Evolutionary conservation across 208 protist genomes (phyloP).

Genomic region (Acanthamoeba triangularis): DNA sequence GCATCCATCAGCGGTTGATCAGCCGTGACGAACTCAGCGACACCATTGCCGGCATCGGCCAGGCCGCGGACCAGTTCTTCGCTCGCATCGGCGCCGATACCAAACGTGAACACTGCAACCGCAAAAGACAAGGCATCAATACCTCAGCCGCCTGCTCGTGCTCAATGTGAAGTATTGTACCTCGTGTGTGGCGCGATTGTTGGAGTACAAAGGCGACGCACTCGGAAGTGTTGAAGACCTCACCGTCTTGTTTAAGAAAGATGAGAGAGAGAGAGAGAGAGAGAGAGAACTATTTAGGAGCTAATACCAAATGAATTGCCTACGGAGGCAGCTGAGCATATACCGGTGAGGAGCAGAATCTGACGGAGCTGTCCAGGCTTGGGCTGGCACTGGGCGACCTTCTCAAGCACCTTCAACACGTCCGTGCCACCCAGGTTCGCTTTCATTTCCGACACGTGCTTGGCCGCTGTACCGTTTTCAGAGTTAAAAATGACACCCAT

Average conservation of each 20-base stretch:
- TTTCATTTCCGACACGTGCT: slow-evolving; percentile 6
- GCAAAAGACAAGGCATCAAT: no score
- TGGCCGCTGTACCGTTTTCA: background rate
- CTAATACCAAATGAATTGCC: no score
- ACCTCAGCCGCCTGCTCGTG: no score
- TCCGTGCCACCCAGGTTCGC: slow-evolving; percentile 72
- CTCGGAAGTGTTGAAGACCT: slow-evolving; percentile 41
- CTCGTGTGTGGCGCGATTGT: slow-evolving; percentile 52
- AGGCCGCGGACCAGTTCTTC: slow-evolving; percentile 45
- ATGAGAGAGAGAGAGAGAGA: background rate
- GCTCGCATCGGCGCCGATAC: slow-evolving; percentile 57
- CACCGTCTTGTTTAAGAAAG: background rate
- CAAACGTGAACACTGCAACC: slow-evolving; percentile 68
- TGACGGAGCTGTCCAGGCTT: slow-evolving; percentile 56
- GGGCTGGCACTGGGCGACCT: slow-evolving; percentile 13
- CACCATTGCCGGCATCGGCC: slow-evolving; percentile 46
- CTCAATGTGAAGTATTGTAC: background rate
- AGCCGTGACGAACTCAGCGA: slow-evolving; percentile 78
- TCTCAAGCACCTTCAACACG: slow-evolving; percentile 60
- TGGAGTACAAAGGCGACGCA: slow-evolving; percentile 69
- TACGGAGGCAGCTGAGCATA: background rate
- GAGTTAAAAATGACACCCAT: background rate
- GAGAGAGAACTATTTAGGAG: background rate
- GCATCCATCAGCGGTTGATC: slow-evolving; percentile 55
- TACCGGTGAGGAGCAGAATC: slow-evolving; percentile 68